Evolutionary conservation across 805 yeast species (phyloP), one percentile per base, ranked within the genome.

Genomic region (Candida germanica): DNA sequence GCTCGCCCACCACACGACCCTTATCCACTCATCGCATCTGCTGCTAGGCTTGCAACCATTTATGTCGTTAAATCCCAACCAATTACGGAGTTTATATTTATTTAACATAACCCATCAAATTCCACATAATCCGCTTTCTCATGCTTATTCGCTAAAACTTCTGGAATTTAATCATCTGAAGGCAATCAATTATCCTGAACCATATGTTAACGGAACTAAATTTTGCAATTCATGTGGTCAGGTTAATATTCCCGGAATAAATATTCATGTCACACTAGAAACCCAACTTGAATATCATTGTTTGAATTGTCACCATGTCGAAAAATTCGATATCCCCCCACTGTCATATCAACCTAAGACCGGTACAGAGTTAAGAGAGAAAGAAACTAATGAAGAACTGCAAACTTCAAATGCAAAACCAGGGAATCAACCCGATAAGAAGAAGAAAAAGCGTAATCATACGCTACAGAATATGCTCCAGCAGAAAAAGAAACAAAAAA

Each of bases 371-470:
- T 6, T 9, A 5, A 13, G 6, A 6, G 18, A 5, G 6, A 21
- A 11, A 11, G 12, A n/a, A 7, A 25, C n/a, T 11, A 10, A 25
- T n/a, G 12, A 8, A 6, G 27, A 25, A 8, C 7, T 25, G 7
- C 14, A 25, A 10, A 10, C 18, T 25, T 33, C 5, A 26, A 28
- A 14, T 21, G 17, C 17, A 25, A 40, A 14, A 12, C 28, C 19
- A 32, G 36, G 69, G 64, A 44, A 63, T 61, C 15, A 54, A 74
- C 30, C 59, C 23, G n/a, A 26, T 26, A 26, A 22, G 19, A 37
- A 69, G 12, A 75, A 72, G 49, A 74, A 71, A 54, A 57, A 75
- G 30, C 74, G 71, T 50, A 59, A 59, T 48, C 70, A 63, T 39
- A 63, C 69, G 13, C 53, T 75, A 17, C 54, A 67, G 3, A 64